phyloP scores from a whole-genome alignment of 345 rosid genomes.

The Streptanthus diversifolius region DNA sequence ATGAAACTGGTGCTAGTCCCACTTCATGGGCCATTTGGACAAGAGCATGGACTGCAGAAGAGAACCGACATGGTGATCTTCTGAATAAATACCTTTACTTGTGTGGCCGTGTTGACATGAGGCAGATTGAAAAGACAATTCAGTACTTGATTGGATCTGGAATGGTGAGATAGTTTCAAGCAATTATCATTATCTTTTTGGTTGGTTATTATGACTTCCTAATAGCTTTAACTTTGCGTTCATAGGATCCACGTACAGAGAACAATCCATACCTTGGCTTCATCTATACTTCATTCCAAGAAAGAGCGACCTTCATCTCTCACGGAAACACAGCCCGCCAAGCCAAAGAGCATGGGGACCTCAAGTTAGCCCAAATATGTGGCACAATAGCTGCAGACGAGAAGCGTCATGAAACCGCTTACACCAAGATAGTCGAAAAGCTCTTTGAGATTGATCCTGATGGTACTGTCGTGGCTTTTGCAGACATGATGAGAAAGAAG shows the following conservation, averaged over 20 bases:
- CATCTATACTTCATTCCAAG: conserved; percentile 95
- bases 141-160: conserved; percentile 66
- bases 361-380: conserved; percentile 82
- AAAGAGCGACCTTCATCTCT: conserved; percentile 92
- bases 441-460: conserved; percentile 86
- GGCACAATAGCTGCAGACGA: conserved; percentile 89
- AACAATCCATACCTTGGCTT: conserved; percentile 87
- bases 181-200: not conserved
- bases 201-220: not conserved
- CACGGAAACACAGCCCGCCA: conserved; percentile 93
- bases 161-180: conserved; percentile 44
- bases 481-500: conserved; percentile 97
- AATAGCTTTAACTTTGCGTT: not conserved
- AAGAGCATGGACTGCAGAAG: conserved; percentile 67
- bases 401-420: conserved; percentile 94
- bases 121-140: conserved; percentile 60
- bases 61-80: conserved; percentile 65
- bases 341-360: conserved; percentile 79
- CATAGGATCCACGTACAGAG: conserved; percentile 76
- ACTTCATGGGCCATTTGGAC: conserved; percentile 74
- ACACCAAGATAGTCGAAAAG: conserved; percentile 83
- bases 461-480: conserved; percentile 63
- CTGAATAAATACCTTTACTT: conserved; percentile 61
- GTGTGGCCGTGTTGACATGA: conserved; percentile 60
- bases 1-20: conserved; percentile 83